Base-by-base conservation (phyloP, 345 rosid genomes). In the Balakata baccata region DNA sequence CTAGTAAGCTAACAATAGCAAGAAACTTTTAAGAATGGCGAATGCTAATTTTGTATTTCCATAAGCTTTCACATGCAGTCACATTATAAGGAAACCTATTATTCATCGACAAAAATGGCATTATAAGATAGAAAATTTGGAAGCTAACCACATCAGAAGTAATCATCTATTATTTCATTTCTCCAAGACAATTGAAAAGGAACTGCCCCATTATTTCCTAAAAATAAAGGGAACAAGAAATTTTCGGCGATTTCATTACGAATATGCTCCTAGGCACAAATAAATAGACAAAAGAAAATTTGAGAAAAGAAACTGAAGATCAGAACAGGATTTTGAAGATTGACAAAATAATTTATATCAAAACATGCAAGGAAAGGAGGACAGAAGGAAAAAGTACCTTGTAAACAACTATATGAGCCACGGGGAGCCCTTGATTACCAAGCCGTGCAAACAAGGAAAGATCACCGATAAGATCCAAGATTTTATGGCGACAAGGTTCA, bases 401-500 rank as follows among this genome's bases (percentile, higher is more conserved):
- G 85, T 84, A 90, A 38, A 88, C 90, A 68, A 90, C 84, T 38
- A 92, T 78, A 72, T 90, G 95, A 34, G 97, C 94, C 78, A 86
- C 78, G 0, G 93, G 97, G 84, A 94, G 85, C 64, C 98, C 97
- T 76, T 89, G 97, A 80, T 85, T 89, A 41, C 97, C 97, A 43
- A 23, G 80, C 58, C 34, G 75, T 66, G 93, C 93, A 76, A 83
- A 77, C 45, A 94, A 87, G 70, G 98, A 88, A 69, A 94, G 84
- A 74, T 94, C 98, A 16, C 98, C 97, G 14, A 92, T 74, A 77
- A 94, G 86, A 82, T 94, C 98, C 72, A 94, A 81, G 74, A 85
- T 84, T 86, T 94, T 94, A 76, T 94, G 98, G 39, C 97, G 90
- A 83, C 92, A 89, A 51, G 97, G 90, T 83, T 92, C 97, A 29